A percentile compares a stretch with the other conserved stretches of the same genome.
These are phyloP conservation scores for Melampsora larici-populina DNA, from an alignment of 1,284 basidiomycete genomes.

Conservation along the genomic window DNA sequence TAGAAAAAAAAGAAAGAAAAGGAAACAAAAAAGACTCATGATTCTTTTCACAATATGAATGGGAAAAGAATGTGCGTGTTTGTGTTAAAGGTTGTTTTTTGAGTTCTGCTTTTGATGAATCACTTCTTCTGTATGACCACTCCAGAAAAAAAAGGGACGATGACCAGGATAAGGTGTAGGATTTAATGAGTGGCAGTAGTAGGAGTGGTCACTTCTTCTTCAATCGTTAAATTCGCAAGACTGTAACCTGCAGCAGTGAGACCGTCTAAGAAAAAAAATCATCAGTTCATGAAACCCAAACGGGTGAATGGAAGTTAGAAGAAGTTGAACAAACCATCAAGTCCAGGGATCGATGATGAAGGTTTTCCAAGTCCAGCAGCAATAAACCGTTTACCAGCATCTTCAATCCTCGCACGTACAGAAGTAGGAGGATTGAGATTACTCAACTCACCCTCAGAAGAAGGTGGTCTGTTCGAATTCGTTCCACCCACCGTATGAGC, in stretches of 20 bases:
- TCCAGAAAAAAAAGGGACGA: too few relatives aligned
- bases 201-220: slow-evolving; percentile 38
- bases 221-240: slow-evolving; percentile 39
- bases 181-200: slow-evolving; percentile 8
- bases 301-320: background rate
- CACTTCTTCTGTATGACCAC: too few relatives aligned
- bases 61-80: too few relatives aligned
- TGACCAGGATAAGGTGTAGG: too few relatives aligned
- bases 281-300: background rate
- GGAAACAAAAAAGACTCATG: too few relatives aligned
- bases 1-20: too few relatives aligned
- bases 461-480: background rate
- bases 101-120: too few relatives aligned
- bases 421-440: background rate
- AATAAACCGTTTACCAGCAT: slow-evolving; percentile 42
- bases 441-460: slow-evolving; percentile 7
- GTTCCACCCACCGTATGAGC: background rate
- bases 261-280: slow-evolving; percentile 8
- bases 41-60: too few relatives aligned
- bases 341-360: slow-evolving; percentile 13
- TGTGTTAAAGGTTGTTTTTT: too few relatives aligned
- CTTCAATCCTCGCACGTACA: slow-evolving; percentile 23
- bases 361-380: slow-evolving; percentile 41
- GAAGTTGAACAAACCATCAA: slow-evolving; percentile 19
- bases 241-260: slow-evolving; percentile 19